Conservation (phyloP, 2,329 filamentous ascomycete species). For the Sordariomycetes sp. region DNA sequence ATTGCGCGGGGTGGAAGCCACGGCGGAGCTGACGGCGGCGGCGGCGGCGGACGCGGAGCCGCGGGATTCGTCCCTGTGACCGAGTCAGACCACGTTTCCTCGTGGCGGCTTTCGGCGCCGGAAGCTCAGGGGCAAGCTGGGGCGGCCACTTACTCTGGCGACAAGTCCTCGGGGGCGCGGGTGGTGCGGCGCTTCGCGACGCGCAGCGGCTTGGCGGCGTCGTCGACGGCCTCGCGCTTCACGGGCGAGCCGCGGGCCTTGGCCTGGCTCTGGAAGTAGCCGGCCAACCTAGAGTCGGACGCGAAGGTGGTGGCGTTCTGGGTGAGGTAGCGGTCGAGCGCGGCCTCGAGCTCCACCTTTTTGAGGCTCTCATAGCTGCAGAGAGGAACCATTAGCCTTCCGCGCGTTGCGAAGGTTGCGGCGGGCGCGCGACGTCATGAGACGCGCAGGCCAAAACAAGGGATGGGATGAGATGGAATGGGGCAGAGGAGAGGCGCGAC, state of each 20-base stretch:
- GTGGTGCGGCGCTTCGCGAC: conserved; percentile 29
- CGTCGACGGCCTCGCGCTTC: conserved; percentile 39
- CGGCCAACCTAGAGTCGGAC: conserved; percentile 44
- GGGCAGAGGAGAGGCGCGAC: background rate
- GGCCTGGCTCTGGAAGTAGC: conserved; percentile 65
- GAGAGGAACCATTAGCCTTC: background rate
- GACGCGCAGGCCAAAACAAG: background rate
- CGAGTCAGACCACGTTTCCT: background rate
- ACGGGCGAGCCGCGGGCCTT: conserved; percentile 49
- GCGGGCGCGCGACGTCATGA: background rate
- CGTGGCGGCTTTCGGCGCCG: too few species aligned
- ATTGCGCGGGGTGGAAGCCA: conserved; percentile 38
- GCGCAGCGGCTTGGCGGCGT: conserved; percentile 18
- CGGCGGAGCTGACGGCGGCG: conserved; percentile 25
- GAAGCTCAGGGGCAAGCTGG: background rate
- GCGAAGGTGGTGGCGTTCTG: conserved; percentile 56
- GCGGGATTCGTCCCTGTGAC: background rate
- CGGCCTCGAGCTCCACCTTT: conserved; percentile 69
- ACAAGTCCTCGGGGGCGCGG: conserved; percentile 32
- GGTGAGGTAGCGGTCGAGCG: conserved; percentile 63
- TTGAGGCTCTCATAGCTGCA: conserved; percentile 57
- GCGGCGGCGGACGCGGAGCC: background rate
- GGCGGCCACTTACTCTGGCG: conserved; percentile 28
- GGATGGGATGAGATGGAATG: background rate
- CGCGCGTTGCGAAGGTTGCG: background rate